A percentile compares a stretch with the other conserved stretches of the same genome.
Evolutionary conservation across 139 green algal species (phyloP).

Genomic region (Tetraselmis striata): DNA sequence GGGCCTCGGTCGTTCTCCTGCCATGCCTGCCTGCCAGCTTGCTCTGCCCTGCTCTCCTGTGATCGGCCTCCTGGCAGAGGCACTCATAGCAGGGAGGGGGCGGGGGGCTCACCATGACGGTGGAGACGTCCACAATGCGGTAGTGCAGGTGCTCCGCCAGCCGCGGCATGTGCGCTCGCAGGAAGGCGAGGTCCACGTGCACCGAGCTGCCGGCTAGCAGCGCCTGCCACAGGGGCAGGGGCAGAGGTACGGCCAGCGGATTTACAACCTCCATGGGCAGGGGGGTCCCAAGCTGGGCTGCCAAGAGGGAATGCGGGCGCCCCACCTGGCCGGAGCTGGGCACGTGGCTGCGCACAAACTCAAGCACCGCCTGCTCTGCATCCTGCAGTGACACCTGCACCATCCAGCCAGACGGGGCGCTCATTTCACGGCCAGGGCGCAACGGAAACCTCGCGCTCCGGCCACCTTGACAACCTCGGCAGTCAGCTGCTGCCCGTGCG

Average conservation of each 20-base stretch:
- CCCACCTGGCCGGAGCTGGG: background rate
- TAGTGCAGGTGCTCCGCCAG: constrained; percentile 72
- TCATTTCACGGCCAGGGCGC: too few relatives aligned
- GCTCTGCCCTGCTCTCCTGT: background rate
- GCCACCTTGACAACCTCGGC: constrained; percentile 37
- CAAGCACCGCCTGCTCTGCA: constrained; percentile 58
- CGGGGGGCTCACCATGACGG: constrained; percentile 54
- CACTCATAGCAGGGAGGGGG: background rate
- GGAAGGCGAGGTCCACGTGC: constrained; percentile 83
- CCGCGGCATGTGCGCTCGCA: constrained; percentile 76
- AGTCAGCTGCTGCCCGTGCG: too few relatives aligned
- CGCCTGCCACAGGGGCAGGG: constrained; percentile 7
- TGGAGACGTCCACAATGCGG: constrained; percentile 87
- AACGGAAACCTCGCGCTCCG: constrained; percentile 42
- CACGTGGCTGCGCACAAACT: constrained; percentile 18
- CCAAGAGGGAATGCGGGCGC: background rate
- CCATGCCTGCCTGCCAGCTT: background rate
- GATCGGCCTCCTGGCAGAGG: background rate
- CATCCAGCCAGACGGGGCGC: too few relatives aligned
- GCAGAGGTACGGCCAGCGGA: constrained; percentile 2
- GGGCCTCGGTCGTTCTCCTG: background rate
- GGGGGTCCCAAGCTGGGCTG: background rate
- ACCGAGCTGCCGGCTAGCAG: constrained; percentile 72
- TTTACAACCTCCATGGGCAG: background rate
- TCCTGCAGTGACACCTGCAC: constrained; percentile 46